Base-by-base conservation (phyloP, 768 basidiomycete genomes). In the Pholiota microspora region DNA sequence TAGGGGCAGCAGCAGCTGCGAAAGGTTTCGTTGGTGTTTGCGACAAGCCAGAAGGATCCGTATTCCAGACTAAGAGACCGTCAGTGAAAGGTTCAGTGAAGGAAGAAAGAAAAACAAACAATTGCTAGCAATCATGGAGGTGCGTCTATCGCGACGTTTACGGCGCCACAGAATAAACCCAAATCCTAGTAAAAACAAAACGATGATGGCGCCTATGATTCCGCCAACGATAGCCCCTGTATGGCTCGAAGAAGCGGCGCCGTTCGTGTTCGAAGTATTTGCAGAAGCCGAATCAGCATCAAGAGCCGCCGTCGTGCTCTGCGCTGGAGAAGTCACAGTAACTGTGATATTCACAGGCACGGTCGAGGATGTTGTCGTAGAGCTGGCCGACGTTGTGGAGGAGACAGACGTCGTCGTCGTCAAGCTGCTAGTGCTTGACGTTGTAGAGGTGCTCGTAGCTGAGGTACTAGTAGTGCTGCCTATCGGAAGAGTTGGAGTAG, bases 151-250 rank as follows among this genome's bases (percentile, higher is more conserved):
- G 25, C 49, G 21, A 36, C 46, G 52, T 46, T 54, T 58, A 48
- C 59, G 35, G 13, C 59, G 42, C 47, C 56, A 59, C 29, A 60
- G 21, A 40, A 64, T 32, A 31, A 60, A 42, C 10, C 38, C 52
- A 28, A 57, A 48, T 23, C 53, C 46, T 2, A 64, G 10, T 2
- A 66, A 47, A 13, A 63, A 49, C 9, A 61, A 47, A 15, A 59
- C 29, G 3, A 62, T 45, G 29, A 67, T 51, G 4, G 49, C 56
- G 2, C 56, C 61, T 29, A 65, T 50, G 16, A 65, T 48, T 9
- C 59, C 64, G 27, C 65, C 62, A 15, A 61, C 65, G 23, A 66
- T 61, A 7, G 59, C 53, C 1, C 65, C 62, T 16, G 58, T 51
- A 12, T 59, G 59, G 36, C 48, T 54, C 13, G 38, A 34, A 8